Evolutionary conservation across 1,284 basidiomycete genomes (phyloP), one percentile per base, ranked within the genome.

Genomic region (Filobasidium uniguttulatum): DNA sequence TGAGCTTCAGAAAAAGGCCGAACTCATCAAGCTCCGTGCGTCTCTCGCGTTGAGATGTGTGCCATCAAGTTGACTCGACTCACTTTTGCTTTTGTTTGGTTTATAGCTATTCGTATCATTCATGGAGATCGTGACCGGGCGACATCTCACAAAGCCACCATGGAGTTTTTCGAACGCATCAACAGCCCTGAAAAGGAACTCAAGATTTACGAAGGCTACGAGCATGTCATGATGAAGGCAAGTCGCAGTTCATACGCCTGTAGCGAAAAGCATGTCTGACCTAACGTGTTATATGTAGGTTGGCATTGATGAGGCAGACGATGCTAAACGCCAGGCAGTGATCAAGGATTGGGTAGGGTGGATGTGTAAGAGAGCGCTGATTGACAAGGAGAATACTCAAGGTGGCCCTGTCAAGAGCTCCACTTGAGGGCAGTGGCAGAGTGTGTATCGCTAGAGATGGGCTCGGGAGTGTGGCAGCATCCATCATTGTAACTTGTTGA

Each of bases 111-210:
- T 40, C 65, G 66, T 8, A 62, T 75, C 28, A 62, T 73, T 34
- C 74, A 75, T 52, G 74, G 74, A 1, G 60, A 62, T 10, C 56
- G 66, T 19, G 74, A 75, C 59, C 61, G 74, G 31, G 72, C 68
- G 0, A 74, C 73, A 7, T 66, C 65, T 9, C 67, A 69, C 44
- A 55, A 62, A 3, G 71, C 67, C 8, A 72, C 71, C 3, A 57
- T 67, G 29, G 55, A 58, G 19, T 67, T 74, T 49, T 72, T 68
- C 50, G 61, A 68, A 5, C 59, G 67, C 20, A 57, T 72, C n/a
- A 60, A 62, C 3, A 56, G 62, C 36, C 54, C 60, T 38, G 66
- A 73, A 52, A 73, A 73, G 58, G 60, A 63, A 53, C 56, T 72
- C 43, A 60, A 68, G 56, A 66, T 75, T 20, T 75, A 72, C 60